Evolutionary conservation across 2,329 filamentous ascomycete genomes (phyloP).

Genomic region (Alternaria sp.): DNA sequence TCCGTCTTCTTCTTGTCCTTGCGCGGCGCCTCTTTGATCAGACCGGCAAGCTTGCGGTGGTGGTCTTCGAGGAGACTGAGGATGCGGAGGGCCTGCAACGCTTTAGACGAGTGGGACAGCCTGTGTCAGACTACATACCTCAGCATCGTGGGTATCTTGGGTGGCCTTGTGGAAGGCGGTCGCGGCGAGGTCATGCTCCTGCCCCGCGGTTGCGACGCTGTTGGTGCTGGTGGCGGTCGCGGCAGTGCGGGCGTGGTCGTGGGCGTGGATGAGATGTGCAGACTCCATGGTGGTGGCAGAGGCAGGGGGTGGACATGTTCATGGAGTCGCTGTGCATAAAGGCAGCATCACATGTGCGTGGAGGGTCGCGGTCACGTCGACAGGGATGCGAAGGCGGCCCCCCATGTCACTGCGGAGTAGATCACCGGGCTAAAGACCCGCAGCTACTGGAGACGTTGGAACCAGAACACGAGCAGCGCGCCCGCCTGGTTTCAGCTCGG

Average conservation of each 20-base stretch:
- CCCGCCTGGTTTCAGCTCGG: slow-evolving; percentile 10
- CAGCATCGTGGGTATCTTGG: slow-evolving; percentile 68
- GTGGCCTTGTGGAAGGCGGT: slow-evolving; percentile 86
- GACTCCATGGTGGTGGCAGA: slow-evolving; percentile 66
- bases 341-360: slow-evolving; percentile 1
- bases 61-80: slow-evolving; percentile 85
- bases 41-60: slow-evolving; percentile 80
- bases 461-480: neutral
- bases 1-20: slow-evolving; percentile 32
- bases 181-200: slow-evolving; percentile 86
- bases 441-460: slow-evolving; percentile 7
- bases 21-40: slow-evolving; percentile 71
- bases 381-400: slow-evolving; percentile 6
- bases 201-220: slow-evolving; percentile 81
- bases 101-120: slow-evolving; percentile 25
- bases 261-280: slow-evolving; percentile 75
- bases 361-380: neutral
- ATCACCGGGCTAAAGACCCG: slow-evolving; percentile 9
- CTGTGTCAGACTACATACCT: slow-evolving; percentile 49
- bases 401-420: slow-evolving; percentile 4
- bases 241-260: slow-evolving; percentile 87
- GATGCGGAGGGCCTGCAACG: slow-evolving; percentile 74
- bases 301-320: slow-evolving; percentile 9
- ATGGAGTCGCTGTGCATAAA: neutral
- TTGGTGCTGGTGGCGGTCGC: slow-evolving; percentile 71